phyloP scores from a whole-genome alignment of 169 alveolate genomes.

The Neospora caninum region DNA sequence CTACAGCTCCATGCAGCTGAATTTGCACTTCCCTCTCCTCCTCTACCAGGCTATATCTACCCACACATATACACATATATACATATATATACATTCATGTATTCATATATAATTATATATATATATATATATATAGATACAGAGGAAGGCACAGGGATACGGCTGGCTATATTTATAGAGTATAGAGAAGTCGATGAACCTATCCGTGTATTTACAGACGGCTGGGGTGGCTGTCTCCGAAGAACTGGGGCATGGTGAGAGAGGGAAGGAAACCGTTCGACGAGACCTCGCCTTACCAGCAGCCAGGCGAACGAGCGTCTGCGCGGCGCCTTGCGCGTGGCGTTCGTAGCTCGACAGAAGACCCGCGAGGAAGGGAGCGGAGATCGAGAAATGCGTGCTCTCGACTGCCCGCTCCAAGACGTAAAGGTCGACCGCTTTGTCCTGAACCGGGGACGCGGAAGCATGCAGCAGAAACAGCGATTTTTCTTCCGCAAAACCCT shows the following conservation, averaged over 20 bases:
- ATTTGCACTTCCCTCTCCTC: too few relatives aligned
- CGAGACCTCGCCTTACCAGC: neutral
- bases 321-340: conserved; percentile 9
- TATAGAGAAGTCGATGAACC: too few relatives aligned
- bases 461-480: neutral
- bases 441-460: conserved; percentile 61
- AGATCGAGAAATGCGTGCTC: conserved; percentile 74
- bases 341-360: neutral
- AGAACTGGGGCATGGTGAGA: too few relatives aligned
- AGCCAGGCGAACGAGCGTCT: conserved; percentile 31
- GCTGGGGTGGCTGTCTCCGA: too few relatives aligned
- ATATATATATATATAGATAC: neutral
- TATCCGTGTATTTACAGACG: too few relatives aligned
- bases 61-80: too few relatives aligned
- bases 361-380: neutral
- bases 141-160: too few relatives aligned
- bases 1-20: too few relatives aligned
- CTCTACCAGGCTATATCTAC: too few relatives aligned
- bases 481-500: too few relatives aligned
- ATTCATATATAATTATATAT: neutral
- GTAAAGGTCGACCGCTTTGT: conserved; percentile 90
- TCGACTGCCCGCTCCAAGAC: conserved; percentile 84
- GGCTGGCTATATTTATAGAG: too few relatives aligned
- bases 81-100: neutral
- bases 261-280: too few relatives aligned